phyloP scores from a whole-genome alignment of 768 basidiomycete species.

The Asterophora lycoperdoides region DNA sequence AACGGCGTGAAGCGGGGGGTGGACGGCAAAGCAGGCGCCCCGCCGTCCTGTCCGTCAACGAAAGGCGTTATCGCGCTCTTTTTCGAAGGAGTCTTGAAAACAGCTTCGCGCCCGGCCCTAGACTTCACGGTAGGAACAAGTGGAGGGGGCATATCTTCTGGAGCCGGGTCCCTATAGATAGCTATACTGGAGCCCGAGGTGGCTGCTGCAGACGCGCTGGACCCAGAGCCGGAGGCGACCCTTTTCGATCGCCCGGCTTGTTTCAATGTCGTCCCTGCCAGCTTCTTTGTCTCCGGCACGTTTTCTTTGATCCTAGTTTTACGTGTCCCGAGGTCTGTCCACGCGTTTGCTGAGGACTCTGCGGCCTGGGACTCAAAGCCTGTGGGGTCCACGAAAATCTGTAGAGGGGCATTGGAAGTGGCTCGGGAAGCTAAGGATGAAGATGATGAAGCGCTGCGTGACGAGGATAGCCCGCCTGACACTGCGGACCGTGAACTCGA shows the following conservation, averaged over 20 bases:
- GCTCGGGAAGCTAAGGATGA: slow-evolving; percentile 28
- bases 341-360: slow-evolving; percentile 43
- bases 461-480: slow-evolving; percentile 23
- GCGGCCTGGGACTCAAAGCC: slow-evolving; percentile 45
- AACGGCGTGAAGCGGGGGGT: slow-evolving; percentile 68
- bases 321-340: slow-evolving; percentile 73
- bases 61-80: slow-evolving; percentile 35
- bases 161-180: slow-evolving; percentile 59
- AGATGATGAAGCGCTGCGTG: slow-evolving; percentile 9
- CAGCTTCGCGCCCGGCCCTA: slow-evolving; percentile 24
- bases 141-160: slow-evolving; percentile 44
- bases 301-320: slow-evolving; percentile 80
- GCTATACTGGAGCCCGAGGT: slow-evolving; percentile 50
- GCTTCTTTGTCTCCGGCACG: slow-evolving; percentile 62
- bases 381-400: slow-evolving; percentile 69
- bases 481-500: slow-evolving; percentile 36
- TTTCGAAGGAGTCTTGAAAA: slow-evolving; percentile 29
- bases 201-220: slow-evolving; percentile 21
- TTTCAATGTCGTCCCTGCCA: slow-evolving; percentile 61
- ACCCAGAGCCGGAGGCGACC: slow-evolving; percentile 36
- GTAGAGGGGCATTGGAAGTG: slow-evolving; percentile 54
- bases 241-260: slow-evolving; percentile 57
- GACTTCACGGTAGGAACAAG: slow-evolving; percentile 24
- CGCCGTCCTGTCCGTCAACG: slow-evolving; percentile 29
- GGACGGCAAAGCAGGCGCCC: slow-evolving; percentile 29